Evolutionary conservation across 2,329 filamentous ascomycete species (phyloP).

Genomic region (Colletotrichum paranaense): DNA sequence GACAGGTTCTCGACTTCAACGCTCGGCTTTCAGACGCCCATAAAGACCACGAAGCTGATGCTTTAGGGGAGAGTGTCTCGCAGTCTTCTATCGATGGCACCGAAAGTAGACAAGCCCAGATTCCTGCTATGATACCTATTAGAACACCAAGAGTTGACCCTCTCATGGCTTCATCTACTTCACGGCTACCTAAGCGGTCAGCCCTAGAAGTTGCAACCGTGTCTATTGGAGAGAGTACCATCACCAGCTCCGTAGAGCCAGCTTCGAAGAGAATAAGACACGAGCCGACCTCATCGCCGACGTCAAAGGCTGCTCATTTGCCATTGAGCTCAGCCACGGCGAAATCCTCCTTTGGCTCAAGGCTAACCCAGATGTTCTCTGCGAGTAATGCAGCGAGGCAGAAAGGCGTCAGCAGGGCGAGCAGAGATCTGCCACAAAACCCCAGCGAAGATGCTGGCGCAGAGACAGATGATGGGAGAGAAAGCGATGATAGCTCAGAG

Average conservation of each 20-base stretch:
- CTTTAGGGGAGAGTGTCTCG: not conserved
- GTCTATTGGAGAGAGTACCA: conserved; percentile 76
- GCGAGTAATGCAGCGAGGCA: conserved; percentile 39
- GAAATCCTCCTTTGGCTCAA: conserved; percentile 54
- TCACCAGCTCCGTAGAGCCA: conserved; percentile 73
- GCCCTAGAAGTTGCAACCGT: conserved; percentile 76
- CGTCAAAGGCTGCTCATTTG: not conserved
- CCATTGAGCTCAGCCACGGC: not conserved
- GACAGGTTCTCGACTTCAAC: conserved; percentile 49
- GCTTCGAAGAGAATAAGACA: conserved; percentile 51
- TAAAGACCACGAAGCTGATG: conserved; percentile 38
- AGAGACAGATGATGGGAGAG: not conserved
- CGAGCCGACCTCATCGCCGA: not conserved
- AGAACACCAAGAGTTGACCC: conserved; percentile 1
- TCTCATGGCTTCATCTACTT: not conserved
- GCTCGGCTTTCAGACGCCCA: conserved; percentile 46
- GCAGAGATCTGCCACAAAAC: not conserved
- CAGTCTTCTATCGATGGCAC: not conserved
- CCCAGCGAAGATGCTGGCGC: not conserved
- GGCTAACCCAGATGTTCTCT: conserved; percentile 57
- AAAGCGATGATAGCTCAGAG: not conserved
- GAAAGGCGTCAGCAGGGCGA: not conserved
- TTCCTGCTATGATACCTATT: conserved; percentile 33
- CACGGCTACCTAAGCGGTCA: conserved; percentile 62
- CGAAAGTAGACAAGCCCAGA: conserved; percentile 33